Conservation (phyloP, 345 rosid species). For the Brassica napus region Da-Ae NC_063438.1:25032001-25032500, state of each 20-base stretch:
- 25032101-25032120: neutral
- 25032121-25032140: conserved; percentile 12
- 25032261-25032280: conserved; percentile 31
- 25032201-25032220: neutral
- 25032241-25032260: conserved; percentile 22
- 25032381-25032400: conserved; percentile 69
- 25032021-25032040: neutral
- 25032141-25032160: conserved; percentile 21
- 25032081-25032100: neutral
- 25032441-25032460: conserved; percentile 17
- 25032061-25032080: conserved; percentile 21
- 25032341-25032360: conserved; percentile 69
- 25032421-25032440: conserved; percentile 3
- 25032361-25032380: conserved; percentile 54
- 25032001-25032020: conserved; percentile 16
- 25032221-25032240: neutral
- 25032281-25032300: neutral
- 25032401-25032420: conserved; percentile 53
- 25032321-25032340: conserved; percentile 57
- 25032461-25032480: conserved; percentile 1
- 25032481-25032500: neutral
- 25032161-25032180: conserved; percentile 25
- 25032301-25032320: conserved; percentile 32
- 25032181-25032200: conserved; percentile 33
- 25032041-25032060: conserved; percentile 21